Percentiles rank a stretch among this genome's conserved stretches.
Conservation (phyloP, 805 yeast genomes). For the Pichia exigua region DNA sequence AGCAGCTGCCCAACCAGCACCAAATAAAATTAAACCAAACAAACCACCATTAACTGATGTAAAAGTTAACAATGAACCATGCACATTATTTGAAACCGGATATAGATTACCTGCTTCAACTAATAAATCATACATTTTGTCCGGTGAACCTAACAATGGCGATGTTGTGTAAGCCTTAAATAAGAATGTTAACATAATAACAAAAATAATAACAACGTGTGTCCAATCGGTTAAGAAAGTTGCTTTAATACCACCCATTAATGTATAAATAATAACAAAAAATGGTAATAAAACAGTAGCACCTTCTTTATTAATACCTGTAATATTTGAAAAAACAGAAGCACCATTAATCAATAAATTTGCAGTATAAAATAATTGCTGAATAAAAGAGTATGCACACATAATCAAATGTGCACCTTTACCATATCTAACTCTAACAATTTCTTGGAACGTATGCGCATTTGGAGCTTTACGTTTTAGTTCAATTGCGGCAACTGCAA, state of each 20-base stretch:
- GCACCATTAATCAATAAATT: slow-evolving; percentile 30
- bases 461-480: slow-evolving; percentile 30
- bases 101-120: slow-evolving; percentile 19
- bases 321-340: slow-evolving; percentile 25
- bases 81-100: slow-evolving; percentile 16
- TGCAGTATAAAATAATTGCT: slow-evolving; percentile 27
- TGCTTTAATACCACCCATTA: slow-evolving; percentile 36
- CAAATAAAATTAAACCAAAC: slow-evolving; percentile 24
- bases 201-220: slow-evolving; percentile 31
- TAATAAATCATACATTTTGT: slow-evolving; percentile 27
- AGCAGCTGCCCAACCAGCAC: slow-evolving; percentile 32
- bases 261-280: slow-evolving; percentile 31
- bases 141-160: slow-evolving; percentile 29
- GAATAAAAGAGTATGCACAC: slow-evolving; percentile 22
- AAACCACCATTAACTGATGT: slow-evolving; percentile 24
- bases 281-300: slow-evolving; percentile 29
- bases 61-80: slow-evolving; percentile 21
- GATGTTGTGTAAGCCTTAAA: slow-evolving; percentile 27
- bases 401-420: slow-evolving; percentile 22
- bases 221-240: slow-evolving; percentile 34
- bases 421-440: slow-evolving; percentile 28
- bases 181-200: slow-evolving; percentile 23
- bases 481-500: slow-evolving; percentile 28
- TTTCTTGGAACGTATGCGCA: slow-evolving; percentile 31
- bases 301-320: slow-evolving; percentile 30